Conservation (phyloP, 805 yeast genomes). For the Hanseniaspora guilliermondii region DNA sequence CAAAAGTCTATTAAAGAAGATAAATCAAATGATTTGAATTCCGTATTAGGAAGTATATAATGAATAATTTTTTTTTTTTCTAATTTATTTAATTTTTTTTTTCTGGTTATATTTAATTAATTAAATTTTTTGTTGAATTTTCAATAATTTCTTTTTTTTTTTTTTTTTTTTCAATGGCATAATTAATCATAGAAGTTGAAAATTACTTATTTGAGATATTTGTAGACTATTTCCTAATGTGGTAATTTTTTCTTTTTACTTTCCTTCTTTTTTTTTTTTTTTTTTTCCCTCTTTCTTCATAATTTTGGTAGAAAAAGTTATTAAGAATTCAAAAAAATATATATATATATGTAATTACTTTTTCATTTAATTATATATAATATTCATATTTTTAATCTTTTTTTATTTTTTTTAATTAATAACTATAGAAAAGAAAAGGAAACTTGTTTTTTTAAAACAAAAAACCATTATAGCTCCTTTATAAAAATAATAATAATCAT, state of each 20-base stretch:
- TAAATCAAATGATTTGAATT: constrained; percentile 30
- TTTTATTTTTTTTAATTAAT: too few species aligned
- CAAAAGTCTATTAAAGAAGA: constrained; percentile 33
- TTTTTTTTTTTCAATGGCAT: not conserved
- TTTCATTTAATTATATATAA: too few species aligned
- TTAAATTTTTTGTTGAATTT: too few species aligned
- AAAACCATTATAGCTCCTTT: too few species aligned
- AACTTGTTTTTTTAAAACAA: too few species aligned
- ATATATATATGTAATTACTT: too few species aligned
- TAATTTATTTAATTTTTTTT: not conserved
- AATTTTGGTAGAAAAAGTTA: not conserved
- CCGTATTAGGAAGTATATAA: constrained; percentile 29
- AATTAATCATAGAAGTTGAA: not conserved
- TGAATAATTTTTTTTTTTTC: not conserved
- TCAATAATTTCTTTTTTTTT: too few species aligned
- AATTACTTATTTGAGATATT: not conserved
- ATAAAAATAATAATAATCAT: too few species aligned
- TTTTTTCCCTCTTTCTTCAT: not conserved
- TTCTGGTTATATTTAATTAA: too few species aligned
- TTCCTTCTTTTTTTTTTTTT: not conserved
- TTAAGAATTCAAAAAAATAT: too few species aligned
- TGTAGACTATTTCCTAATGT: constrained; percentile 12
- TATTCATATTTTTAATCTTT: too few species aligned
- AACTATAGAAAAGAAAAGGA: too few species aligned
- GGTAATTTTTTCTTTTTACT: constrained; percentile 7